A percentile compares a stretch with the other conserved stretches of the same genome.
Conservation (phyloP, 495 filamentous ascomycete genomes). For the Opeltia flavorubescens region DNA sequence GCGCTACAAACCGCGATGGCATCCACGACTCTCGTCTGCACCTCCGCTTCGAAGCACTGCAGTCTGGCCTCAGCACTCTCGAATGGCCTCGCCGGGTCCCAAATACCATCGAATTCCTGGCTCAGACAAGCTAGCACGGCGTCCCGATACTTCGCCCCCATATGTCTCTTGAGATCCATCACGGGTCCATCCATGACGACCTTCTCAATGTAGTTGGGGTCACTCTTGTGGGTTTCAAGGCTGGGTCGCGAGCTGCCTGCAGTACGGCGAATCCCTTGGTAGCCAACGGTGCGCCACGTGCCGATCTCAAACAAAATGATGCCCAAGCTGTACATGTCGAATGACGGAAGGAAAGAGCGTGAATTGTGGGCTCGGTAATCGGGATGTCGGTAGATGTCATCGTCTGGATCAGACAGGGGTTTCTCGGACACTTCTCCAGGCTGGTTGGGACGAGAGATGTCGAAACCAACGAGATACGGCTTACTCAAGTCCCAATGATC, state of each 20-base stretch:
- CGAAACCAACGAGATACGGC: slow-evolving; percentile 23
- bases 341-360: slow-evolving; percentile 15
- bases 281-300: slow-evolving; percentile 13
- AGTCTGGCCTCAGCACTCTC: slow-evolving; percentile 1
- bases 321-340: slow-evolving; percentile 23
- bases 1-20: slow-evolving; percentile 10
- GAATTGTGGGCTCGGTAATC: slow-evolving; percentile 12
- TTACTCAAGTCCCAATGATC: slow-evolving; percentile 11
- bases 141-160: slow-evolving; percentile 8
- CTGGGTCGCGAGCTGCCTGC: slow-evolving; percentile 3
- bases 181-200: slow-evolving; percentile 21
- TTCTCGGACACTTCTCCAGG: slow-evolving; percentile 17
- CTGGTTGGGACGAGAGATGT: slow-evolving; percentile 18
- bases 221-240: slow-evolving; percentile 7
- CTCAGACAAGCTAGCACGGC: slow-evolving; percentile 12
- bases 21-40: slow-evolving; percentile 10
- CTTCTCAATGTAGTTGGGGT: slow-evolving; percentile 19
- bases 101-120: slow-evolving; percentile 16
- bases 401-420: slow-evolving; percentile 16
- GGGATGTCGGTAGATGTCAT: slow-evolving; percentile 25
- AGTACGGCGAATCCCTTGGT: background rate
- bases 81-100: slow-evolving; percentile 3
- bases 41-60: slow-evolving; percentile 4
- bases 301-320: slow-evolving; percentile 21
- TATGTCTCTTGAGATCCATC: slow-evolving; percentile 12